A percentile compares a stretch with the other conserved stretches of the same genome.
These are phyloP conservation scores for Hemisphaericaspora lyxosophila DNA, from an alignment of 1,139 yeast genomes.

Conservation along the genomic window DNA sequence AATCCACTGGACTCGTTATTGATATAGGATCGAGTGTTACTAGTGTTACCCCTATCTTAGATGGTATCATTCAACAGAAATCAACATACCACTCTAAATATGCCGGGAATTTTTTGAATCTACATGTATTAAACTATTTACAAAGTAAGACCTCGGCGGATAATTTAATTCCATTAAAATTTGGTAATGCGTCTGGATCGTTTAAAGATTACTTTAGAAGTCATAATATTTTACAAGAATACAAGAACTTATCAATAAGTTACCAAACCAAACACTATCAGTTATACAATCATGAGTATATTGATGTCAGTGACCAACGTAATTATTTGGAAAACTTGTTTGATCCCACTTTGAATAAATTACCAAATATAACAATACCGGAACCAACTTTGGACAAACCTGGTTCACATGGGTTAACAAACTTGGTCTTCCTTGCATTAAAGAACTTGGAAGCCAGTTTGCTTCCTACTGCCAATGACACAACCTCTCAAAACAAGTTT, in stretches of 20 bases:
- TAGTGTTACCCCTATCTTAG: conserved; percentile 68
- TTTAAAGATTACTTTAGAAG: conserved; percentile 47
- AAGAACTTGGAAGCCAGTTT: conserved; percentile 36
- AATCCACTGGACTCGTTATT: conserved; percentile 64
- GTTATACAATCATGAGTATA: conserved; percentile 44
- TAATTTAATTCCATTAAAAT: conserved; percentile 29
- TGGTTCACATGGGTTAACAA: conserved; percentile 41
- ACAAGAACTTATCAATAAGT: conserved; percentile 15
- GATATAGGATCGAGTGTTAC: conserved; percentile 66
- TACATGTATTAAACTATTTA: conserved; percentile 48
- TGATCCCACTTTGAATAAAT: conserved; percentile 48
- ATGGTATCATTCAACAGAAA: conserved; percentile 64
- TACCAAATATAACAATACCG: conserved; percentile 31
- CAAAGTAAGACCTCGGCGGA: conserved; percentile 28
- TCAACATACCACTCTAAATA: conserved; percentile 59
- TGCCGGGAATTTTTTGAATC: conserved; percentile 69
- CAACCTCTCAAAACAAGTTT: conserved; percentile 26
- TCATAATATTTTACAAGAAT: conserved; percentile 47
- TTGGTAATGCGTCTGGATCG: conserved; percentile 37
- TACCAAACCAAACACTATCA: conserved; percentile 39
- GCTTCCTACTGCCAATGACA: conserved; percentile 24
- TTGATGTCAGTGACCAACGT: conserved; percentile 43
- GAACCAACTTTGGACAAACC: conserved; percentile 42
- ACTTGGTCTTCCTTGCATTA: conserved; percentile 38
- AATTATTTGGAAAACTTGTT: conserved; percentile 53